Evolutionary conservation across 352 stramenopile genomes (phyloP).

Genomic region (Blastocystis hominis): DNA sequence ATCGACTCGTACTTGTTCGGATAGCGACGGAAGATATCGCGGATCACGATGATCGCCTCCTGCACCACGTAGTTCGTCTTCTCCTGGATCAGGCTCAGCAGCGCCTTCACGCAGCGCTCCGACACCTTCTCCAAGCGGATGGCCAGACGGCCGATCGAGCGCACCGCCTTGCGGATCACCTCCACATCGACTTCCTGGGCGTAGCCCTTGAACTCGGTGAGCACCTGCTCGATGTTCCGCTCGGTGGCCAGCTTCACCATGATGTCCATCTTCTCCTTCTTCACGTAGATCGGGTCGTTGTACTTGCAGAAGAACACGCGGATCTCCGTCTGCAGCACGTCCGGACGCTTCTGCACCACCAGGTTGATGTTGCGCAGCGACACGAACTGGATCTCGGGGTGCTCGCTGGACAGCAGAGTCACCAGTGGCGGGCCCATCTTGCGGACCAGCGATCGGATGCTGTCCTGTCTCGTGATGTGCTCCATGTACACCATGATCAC

Average conservation of each 20-base stretch:
- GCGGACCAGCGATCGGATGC: conserved; percentile 74
- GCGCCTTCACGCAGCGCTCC: conserved; percentile 93
- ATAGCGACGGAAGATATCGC: conserved; percentile 98
- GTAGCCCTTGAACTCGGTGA: conserved; percentile 98
- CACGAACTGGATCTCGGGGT: conserved; percentile 98
- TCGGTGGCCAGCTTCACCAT: conserved; percentile 95
- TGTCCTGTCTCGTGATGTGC: conserved; percentile 82
- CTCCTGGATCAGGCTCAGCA: conserved; percentile 95
- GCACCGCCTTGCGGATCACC: conserved; percentile 92
- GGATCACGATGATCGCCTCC: conserved; percentile 97
- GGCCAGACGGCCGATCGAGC: conserved; percentile 88
- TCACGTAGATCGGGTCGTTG: conserved; percentile 71
- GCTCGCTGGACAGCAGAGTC: conserved; percentile 84
- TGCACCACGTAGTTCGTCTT: conserved; percentile 99
- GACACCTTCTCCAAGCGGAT: conserved; percentile 92
- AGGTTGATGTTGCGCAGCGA: conserved; percentile 97
- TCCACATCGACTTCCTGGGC: conserved; percentile 95
- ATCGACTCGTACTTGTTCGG: conserved; percentile 97
- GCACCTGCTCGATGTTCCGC: conserved; percentile 92
- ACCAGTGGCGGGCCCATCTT: conserved; percentile 96
- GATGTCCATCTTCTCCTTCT: conserved; percentile 99
- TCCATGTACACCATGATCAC: conserved; percentile 80
- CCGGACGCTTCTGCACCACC: conserved; percentile 91
- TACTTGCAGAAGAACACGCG: conserved; percentile 53
- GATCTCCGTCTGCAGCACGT: conserved; percentile 85